Percentiles rank a stretch among this genome's conserved stretches.
Conservation (phyloP, 768 basidiomycete genomes). For the Mycena venus region DNA sequence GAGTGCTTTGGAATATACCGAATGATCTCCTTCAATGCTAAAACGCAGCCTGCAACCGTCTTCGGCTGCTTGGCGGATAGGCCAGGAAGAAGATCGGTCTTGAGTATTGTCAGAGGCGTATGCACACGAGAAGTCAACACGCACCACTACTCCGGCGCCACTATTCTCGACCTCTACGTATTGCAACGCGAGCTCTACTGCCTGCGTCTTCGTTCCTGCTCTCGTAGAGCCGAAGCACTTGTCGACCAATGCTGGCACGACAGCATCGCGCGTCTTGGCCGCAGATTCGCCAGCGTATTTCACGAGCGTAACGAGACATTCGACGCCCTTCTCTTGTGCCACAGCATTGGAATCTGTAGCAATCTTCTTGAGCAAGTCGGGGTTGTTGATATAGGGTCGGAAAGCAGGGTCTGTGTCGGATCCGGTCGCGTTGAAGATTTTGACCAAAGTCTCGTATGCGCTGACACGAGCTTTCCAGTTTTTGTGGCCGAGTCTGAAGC, state of each 20-base stretch:
- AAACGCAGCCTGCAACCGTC: constrained; percentile 83
- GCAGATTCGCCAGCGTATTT: constrained; percentile 93
- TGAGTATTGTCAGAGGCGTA: constrained; percentile 26
- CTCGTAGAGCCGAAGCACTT: constrained; percentile 95
- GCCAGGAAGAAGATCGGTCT: constrained; percentile 88
- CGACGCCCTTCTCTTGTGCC: constrained; percentile 97
- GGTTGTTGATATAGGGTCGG: constrained; percentile 85
- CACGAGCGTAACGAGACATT: constrained; percentile 87
- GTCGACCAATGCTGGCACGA: constrained; percentile 94
- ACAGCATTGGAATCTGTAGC: constrained; percentile 94
- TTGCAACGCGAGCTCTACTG: constrained; percentile 86
- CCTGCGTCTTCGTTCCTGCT: constrained; percentile 90
- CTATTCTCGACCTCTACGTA: constrained; percentile 96
- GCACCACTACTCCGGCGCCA: constrained; percentile 88
- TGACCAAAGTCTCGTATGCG: constrained; percentile 90
- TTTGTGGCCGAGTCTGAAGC: constrained; percentile 94
- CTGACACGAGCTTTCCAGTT: constrained; percentile 99
- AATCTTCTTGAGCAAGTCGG: constrained; percentile 87
- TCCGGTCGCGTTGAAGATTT: constrained; percentile 88
- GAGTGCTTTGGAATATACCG: constrained; percentile 58
- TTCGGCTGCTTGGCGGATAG: constrained; percentile 96
- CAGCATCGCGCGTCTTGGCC: constrained; percentile 81
- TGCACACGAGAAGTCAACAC: constrained; percentile 57
- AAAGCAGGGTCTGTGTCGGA: constrained; percentile 96
- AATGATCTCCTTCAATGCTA: constrained; percentile 85